Evolutionary conservation across 2,329 filamentous ascomycete genomes (phyloP), one percentile per base, ranked within the genome.

Genomic region (Cladosporium sphaerospermum): DNA sequence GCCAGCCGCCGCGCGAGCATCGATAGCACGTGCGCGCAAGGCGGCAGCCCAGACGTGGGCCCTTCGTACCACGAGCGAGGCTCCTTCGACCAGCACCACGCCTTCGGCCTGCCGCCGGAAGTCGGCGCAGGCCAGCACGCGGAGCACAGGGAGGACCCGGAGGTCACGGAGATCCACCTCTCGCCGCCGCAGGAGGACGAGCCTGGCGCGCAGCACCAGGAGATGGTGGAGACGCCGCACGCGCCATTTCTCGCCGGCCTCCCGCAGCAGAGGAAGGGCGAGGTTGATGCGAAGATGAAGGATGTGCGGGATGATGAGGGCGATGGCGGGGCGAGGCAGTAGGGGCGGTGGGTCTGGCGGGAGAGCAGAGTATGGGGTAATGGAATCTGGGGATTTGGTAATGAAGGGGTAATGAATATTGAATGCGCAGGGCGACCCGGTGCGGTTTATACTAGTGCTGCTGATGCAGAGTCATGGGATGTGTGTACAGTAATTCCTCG

Each of bases 141-240:
- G 11, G 36, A 39, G 16, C 10, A 36, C n/a, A 16, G 28, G 9
- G 39, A 39, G n/a, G 34, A 54, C 5, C 28, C 52, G 33, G 53
- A 52, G 18, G 53, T 52, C 18, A 37, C 48, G 33, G 53, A 54
- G n/a, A 54, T 54, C 28, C 42, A 42, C 11, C 47, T 54, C 9
- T 51, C 45, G 31, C 53, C 47, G 18, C 42, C 42, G 23, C 46
- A 52, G 34, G 41, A 51, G 19, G 40, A 45, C 14, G 36, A 51
- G 43, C 45, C 47, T 13, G 46, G 54, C 14, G 52, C 59, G 14
- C 14, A 14, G 31, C 47, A 43, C 16, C 37, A 33, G 39, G 62
- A 65, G 53, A 66, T 65, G 64, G 56, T 60, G 31, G 56, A 66
- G 56, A 64, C 48, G 32, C 32, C 9, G 32, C 40, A 18, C n/a